These are phyloP conservation scores for Tubosaeta brunneosetosa DNA, from an alignment of 768 basidiomycete species.

Conservation along the genomic window DNA sequence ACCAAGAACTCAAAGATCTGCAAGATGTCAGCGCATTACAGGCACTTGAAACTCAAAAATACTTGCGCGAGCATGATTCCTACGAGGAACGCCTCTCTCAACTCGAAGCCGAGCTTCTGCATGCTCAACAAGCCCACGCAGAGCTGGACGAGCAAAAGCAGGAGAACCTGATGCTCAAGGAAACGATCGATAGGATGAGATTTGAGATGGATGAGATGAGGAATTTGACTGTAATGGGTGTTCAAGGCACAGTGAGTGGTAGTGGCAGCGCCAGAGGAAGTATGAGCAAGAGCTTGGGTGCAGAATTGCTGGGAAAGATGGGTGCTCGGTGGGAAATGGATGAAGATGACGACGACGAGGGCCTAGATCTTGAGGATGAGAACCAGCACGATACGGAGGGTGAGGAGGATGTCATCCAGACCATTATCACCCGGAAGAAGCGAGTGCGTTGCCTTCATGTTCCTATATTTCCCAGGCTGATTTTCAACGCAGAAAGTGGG, in stretches of 20 bases:
- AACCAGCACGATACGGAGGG: slow-evolving; percentile 55
- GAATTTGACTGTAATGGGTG: slow-evolving; percentile 36
- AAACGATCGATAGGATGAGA: slow-evolving; percentile 92
- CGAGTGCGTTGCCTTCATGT: slow-evolving; percentile 42
- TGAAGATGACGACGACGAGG: slow-evolving; percentile 39
- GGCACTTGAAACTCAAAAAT: slow-evolving; percentile 63
- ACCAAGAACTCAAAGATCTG: slow-evolving; percentile 63
- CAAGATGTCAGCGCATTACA: slow-evolving; percentile 59
- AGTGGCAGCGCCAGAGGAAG: slow-evolving; percentile 49
- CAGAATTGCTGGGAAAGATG: slow-evolving; percentile 65
- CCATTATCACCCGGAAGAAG: slow-evolving; percentile 83
- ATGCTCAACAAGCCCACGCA: slow-evolving; percentile 67
- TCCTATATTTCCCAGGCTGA: slow-evolving; percentile 9
- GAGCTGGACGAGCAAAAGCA: slow-evolving; percentile 91
- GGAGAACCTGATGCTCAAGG: slow-evolving; percentile 88
- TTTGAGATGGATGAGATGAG: slow-evolving; percentile 94
- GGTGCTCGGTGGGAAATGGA: slow-evolving; percentile 41
- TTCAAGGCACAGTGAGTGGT: slow-evolving; percentile 38
- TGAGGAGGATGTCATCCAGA: slow-evolving; percentile 72
- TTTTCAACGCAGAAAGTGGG: slow-evolving; percentile 53
- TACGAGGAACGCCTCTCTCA: slow-evolving; percentile 67
- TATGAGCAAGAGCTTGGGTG: slow-evolving; percentile 70
- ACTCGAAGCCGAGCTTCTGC: slow-evolving; percentile 67
- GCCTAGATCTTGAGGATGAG: slow-evolving; percentile 33
- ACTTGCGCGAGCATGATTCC: slow-evolving; percentile 58